Conservation (phyloP, 768 basidiomycete genomes). For the Chalciporus piperatus region DNA sequence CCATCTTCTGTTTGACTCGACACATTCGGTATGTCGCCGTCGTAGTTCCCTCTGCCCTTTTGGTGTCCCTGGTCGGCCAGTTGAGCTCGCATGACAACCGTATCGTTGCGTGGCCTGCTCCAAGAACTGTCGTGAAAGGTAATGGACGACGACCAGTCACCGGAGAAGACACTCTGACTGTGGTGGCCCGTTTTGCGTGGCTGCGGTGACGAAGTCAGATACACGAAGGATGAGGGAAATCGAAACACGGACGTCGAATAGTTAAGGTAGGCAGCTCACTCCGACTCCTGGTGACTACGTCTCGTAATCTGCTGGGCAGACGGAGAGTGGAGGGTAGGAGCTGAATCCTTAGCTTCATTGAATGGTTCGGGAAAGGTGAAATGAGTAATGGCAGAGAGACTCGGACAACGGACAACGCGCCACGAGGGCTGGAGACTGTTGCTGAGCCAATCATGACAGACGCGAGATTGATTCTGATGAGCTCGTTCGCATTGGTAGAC, state of each 20-base stretch:
- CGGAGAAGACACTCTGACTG: background rate
- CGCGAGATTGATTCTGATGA: constrained; percentile 74
- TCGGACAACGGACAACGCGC: constrained; percentile 6
- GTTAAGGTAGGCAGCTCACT: background rate
- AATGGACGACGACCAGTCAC: too few relatives aligned
- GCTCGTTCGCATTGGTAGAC: constrained; percentile 36
- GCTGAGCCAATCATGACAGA: constrained; percentile 62
- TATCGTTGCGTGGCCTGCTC: too few relatives aligned
- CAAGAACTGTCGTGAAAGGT: too few relatives aligned
- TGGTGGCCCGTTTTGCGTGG: background rate
- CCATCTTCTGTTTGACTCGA: too few relatives aligned
- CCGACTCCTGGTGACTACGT: constrained; percentile 1
- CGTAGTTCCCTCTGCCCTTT: too few relatives aligned
- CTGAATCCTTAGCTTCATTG: background rate
- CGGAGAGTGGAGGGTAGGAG: background rate
- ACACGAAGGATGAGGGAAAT: background rate
- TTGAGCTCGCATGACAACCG: too few relatives aligned
- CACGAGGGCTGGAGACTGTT: background rate
- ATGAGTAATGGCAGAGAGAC: constrained; percentile 20
- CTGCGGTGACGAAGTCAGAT: constrained; percentile 11
- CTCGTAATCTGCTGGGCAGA: background rate
- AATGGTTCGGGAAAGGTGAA: constrained; percentile 12
- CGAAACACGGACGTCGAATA: constrained; percentile 9
- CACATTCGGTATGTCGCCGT: too few relatives aligned
- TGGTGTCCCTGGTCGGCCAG: too few relatives aligned